Conservation (phyloP, 2,329 filamentous ascomycete species). For the Sarocladium oryzae region DNA sequence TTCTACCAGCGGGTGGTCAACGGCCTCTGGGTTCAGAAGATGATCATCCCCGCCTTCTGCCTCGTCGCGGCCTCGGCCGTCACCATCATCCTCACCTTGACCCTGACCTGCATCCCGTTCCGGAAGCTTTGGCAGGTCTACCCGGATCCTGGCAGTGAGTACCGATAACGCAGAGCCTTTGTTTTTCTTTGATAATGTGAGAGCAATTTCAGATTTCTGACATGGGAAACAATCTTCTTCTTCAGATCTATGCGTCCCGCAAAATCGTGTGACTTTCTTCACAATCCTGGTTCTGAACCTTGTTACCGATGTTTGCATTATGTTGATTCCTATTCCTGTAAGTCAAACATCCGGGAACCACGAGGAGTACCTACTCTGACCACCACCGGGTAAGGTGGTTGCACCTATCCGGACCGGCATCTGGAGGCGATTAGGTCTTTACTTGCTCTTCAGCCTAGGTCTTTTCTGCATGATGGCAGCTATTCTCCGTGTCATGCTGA, state of each 20-base stretch:
- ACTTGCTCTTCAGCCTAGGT: conserved; percentile 25
- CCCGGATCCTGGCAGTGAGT: conserved; percentile 30
- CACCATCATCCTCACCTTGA: conserved; percentile 20
- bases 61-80: conserved; percentile 21
- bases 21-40: conserved; percentile 27
- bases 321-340: conserved; percentile 28
- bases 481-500: conserved; percentile 21
- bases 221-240: too few species aligned
- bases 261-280: conserved; percentile 24
- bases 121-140: conserved; percentile 27
- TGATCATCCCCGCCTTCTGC: conserved; percentile 27
- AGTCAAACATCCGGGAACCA: too few species aligned
- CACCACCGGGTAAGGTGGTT: too few species aligned
- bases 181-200: too few species aligned
- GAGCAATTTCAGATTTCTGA: too few species aligned
- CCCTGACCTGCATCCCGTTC: conserved; percentile 27
- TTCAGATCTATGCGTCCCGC: conserved; percentile 23
- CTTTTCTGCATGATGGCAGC: conserved; percentile 27
- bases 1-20: conserved; percentile 30
- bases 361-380: too few species aligned
- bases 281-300: conserved; percentile 27
- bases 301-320: conserved; percentile 26
- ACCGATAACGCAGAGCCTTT: too few species aligned
- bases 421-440: conserved; percentile 22
- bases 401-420: conserved; percentile 21